phyloP scores from a whole-genome alignment of 768 basidiomycete species.

The Tylopilus rubrobrunneus region DNA sequence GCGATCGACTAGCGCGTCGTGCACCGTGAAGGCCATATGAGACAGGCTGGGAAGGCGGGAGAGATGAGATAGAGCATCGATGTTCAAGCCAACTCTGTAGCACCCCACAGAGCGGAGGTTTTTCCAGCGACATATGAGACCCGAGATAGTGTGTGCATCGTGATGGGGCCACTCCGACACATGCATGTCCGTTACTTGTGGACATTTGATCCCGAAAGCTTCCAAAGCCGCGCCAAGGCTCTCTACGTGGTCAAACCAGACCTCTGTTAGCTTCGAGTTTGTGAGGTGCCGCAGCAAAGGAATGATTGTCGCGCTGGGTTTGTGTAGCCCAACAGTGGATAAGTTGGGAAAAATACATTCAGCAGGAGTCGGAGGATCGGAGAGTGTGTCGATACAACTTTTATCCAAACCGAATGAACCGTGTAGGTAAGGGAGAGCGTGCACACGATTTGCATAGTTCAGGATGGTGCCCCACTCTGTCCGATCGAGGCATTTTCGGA shows the following conservation, averaged over 20 bases:
- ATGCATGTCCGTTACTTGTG: too few species aligned
- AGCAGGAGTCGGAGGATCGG: background rate
- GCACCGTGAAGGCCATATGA: background rate
- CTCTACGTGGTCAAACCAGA: background rate
- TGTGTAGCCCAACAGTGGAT: background rate
- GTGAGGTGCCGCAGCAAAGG: constrained; percentile 10
- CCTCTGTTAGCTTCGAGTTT: background rate
- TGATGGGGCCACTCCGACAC: too few species aligned
- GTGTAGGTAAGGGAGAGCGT: background rate
- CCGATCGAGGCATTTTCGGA: background rate
- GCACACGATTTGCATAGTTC: background rate
- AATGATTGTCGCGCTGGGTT: background rate
- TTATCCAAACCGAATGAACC: background rate
- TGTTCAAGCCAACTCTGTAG: too few species aligned
- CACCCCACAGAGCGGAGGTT: too few species aligned
- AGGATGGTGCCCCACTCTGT: constrained; percentile 3
- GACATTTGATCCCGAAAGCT: background rate
- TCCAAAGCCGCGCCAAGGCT: background rate
- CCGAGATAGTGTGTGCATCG: too few species aligned
- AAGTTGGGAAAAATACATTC: constrained; percentile 10
- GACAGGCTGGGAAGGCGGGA: too few species aligned
- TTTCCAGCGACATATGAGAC: too few species aligned
- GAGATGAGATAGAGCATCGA: too few species aligned
- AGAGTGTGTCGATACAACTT: too few species aligned
- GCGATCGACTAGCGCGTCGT: background rate